phyloP scores from a whole-genome alignment of 1,284 basidiomycete genomes.

The Blastosporella zonata region DNA sequence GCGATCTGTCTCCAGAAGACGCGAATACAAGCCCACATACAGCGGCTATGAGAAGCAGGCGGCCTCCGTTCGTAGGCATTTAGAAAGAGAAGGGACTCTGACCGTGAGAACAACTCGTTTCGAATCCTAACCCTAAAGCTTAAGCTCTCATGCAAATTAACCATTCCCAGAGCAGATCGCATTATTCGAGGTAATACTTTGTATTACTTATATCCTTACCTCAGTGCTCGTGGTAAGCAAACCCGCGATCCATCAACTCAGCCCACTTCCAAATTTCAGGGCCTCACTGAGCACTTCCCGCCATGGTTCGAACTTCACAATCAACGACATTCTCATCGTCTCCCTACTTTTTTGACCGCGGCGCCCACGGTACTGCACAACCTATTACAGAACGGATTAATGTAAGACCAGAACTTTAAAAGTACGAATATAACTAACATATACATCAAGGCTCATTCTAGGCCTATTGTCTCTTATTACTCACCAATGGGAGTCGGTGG shows the following conservation, averaged over 20 bases:
- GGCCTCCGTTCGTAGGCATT: conserved; percentile 11
- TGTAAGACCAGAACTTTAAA: conserved; percentile 39
- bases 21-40: conserved; percentile 22
- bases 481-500: conserved; percentile 93
- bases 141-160: background rate
- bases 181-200: background rate
- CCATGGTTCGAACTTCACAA: conserved; percentile 47
- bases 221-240: background rate
- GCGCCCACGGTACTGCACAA: conserved; percentile 60
- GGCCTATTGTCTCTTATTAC: conserved; percentile 92
- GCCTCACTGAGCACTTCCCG: no score
- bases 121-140: background rate
- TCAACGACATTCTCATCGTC: conserved; percentile 66
- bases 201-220: background rate
- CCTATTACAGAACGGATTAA: conserved; percentile 74
- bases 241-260: background rate
- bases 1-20: conserved; percentile 60
- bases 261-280: no score
- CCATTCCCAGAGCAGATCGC: background rate
- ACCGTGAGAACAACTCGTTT: background rate
- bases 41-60: conserved; percentile 13
- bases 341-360: conserved; percentile 72
- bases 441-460: conserved; percentile 68
- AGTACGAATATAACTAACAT: conserved; percentile 10
- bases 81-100: background rate